Percentiles rank a stretch among this genome's conserved stretches.
These are phyloP conservation scores for Apiotrichum akiyoshidainum DNA, from an alignment of 1,284 basidiomycete genomes.

Conservation along the genomic window DNA sequence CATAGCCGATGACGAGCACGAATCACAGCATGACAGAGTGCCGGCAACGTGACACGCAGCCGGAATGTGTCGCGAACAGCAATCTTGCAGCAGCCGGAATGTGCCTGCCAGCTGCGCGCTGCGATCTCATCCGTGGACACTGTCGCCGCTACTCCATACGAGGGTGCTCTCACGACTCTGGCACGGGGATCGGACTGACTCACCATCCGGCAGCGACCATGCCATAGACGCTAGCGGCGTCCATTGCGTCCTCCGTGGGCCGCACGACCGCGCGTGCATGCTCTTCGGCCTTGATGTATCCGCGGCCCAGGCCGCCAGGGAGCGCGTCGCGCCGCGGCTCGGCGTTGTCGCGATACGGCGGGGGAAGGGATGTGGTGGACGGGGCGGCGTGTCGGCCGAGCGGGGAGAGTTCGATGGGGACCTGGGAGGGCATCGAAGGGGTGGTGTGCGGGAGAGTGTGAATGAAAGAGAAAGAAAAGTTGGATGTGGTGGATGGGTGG, in stretches of 20 bases:
- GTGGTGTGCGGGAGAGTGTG: too few relatives aligned
- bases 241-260: constrained; percentile 38
- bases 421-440: not conserved
- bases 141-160: too few relatives aligned
- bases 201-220: constrained; percentile 39
- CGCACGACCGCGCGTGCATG: constrained; percentile 41
- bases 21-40: too few relatives aligned
- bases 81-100: too few relatives aligned
- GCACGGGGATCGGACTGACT: constrained; percentile 26
- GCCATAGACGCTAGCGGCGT: constrained; percentile 36
- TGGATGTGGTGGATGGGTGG: too few relatives aligned
- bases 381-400: not conserved
- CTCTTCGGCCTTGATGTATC: constrained; percentile 41
- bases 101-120: too few relatives aligned
- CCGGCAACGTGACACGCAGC: too few relatives aligned
- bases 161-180: too few relatives aligned
- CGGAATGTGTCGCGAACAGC: too few relatives aligned
- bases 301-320: constrained; percentile 25
- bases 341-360: not conserved
- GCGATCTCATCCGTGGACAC: too few relatives aligned
- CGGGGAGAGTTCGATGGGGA: constrained; percentile 1
- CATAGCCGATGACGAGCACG: not conserved
- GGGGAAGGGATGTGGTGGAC: not conserved
- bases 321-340: constrained; percentile 20
- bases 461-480: too few relatives aligned